Evolutionary conservation across 2,329 filamentous ascomycete genomes (phyloP).

Genomic region (Aureobasidium sp.): DNA sequence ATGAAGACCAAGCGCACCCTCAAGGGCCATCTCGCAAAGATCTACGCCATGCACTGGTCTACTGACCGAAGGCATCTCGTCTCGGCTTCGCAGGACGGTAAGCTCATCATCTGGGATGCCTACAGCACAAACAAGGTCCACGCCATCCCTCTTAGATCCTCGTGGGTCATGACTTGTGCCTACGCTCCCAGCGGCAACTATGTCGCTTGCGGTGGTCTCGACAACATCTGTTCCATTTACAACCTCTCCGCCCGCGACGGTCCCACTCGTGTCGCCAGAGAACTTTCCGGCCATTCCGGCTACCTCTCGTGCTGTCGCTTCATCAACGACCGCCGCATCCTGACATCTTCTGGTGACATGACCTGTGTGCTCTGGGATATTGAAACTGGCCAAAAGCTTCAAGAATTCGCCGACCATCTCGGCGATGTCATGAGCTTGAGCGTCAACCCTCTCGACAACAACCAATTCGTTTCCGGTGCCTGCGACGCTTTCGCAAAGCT

Average conservation of each 20-base stretch:
- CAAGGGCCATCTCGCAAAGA: slow-evolving; percentile 97
- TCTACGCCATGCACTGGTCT: slow-evolving; percentile 99
- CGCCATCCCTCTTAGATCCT: slow-evolving; percentile 91
- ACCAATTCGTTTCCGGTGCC: slow-evolving; percentile 98
- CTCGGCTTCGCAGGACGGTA: slow-evolving; percentile 96
- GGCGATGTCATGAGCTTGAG: slow-evolving; percentile 99
- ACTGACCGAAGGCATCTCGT: slow-evolving; percentile 95
- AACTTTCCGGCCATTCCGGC: slow-evolving; percentile 92
- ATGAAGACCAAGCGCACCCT: slow-evolving; percentile 97
- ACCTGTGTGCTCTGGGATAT: slow-evolving; percentile 99
- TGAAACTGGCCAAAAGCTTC: slow-evolving; percentile 92
- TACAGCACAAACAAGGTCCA: slow-evolving; percentile 99
- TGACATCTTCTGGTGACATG: slow-evolving; percentile 98
- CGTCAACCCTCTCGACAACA: slow-evolving; percentile 98
- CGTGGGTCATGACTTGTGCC: slow-evolving; percentile 99
- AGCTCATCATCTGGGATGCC: slow-evolving; percentile 99
- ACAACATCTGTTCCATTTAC: slow-evolving; percentile 99
- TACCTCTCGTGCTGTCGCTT: slow-evolving; percentile 98
- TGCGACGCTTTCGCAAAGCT: slow-evolving; percentile 98
- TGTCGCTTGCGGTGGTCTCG: slow-evolving; percentile 93
- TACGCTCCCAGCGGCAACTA: slow-evolving; percentile 98
- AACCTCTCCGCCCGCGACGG: slow-evolving; percentile 95
- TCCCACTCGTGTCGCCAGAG: slow-evolving; percentile 90
- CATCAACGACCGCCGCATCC: slow-evolving; percentile 94
- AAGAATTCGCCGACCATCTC: slow-evolving; percentile 95